Percentiles rank a stretch among this genome's conserved stretches.
Conservation (phyloP, 345 rosid species). For the Trapa bicornis region DNA sequence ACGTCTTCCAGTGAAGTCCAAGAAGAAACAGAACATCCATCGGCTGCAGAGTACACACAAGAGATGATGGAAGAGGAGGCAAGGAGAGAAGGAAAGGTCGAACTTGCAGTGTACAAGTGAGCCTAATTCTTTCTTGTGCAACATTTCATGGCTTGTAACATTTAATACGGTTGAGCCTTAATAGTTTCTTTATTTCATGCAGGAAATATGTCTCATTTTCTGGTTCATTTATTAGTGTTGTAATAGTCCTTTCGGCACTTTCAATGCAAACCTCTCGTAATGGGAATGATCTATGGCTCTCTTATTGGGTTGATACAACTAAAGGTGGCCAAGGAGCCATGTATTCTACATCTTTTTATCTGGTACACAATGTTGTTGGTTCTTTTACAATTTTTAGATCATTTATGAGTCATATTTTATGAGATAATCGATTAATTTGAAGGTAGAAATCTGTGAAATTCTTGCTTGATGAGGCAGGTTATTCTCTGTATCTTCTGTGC, state of each 20-base stretch:
- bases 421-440: not conserved
- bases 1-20: slow-evolving; percentile 15
- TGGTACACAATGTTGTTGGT: slow-evolving; percentile 24
- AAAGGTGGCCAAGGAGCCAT: slow-evolving; percentile 27
- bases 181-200: slow-evolving; percentile 10
- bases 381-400: not conserved
- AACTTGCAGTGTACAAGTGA: slow-evolving; percentile 68
- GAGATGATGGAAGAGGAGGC: slow-evolving; percentile 50
- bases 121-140: slow-evolving; percentile 7
- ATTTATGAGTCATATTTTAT: not conserved
- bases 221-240: slow-evolving; percentile 57
- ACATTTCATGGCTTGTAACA: not conserved
- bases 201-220: slow-evolving; percentile 71
- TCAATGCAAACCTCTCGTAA: slow-evolving; percentile 93
- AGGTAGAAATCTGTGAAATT: not conserved
- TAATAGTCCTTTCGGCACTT: slow-evolving; percentile 60
- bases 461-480: slow-evolving; percentile 25
- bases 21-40: slow-evolving; percentile 16
- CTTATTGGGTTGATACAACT: slow-evolving; percentile 79
- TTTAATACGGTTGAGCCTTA: not conserved
- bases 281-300: slow-evolving; percentile 88
- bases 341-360: slow-evolving; percentile 60
- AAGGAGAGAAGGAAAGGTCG: slow-evolving; percentile 81
- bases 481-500: slow-evolving; percentile 66
- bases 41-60: slow-evolving; percentile 28